Conservation (phyloP, 2,329 filamentous ascomycete species). For the Microdochium nivale region DNA sequence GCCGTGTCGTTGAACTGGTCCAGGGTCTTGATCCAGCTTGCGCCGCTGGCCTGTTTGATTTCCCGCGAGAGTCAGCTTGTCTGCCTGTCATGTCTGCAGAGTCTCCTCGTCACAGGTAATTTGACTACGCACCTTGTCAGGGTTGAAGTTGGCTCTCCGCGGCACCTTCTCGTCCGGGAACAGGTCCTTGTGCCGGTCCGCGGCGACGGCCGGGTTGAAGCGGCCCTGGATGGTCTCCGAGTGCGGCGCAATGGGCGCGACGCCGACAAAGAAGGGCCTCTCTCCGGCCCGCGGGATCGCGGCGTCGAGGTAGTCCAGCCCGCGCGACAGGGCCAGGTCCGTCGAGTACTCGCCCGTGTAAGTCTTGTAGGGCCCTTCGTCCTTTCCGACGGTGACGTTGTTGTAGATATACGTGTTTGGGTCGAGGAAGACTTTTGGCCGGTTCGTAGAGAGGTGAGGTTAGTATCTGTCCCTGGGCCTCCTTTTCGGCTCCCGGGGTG, state of each 20-base stretch:
- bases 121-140: slow-evolving; percentile 46
- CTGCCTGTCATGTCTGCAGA: not conserved
- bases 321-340: slow-evolving; percentile 52
- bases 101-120: slow-evolving; percentile 9
- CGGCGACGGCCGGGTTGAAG: slow-evolving; percentile 45
- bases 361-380: slow-evolving; percentile 35
- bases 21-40: slow-evolving; percentile 33
- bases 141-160: slow-evolving; percentile 58
- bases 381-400: slow-evolving; percentile 55
- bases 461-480: too few relatives aligned
- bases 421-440: slow-evolving; percentile 53
- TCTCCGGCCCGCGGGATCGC: slow-evolving; percentile 40
- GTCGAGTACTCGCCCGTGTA: slow-evolving; percentile 28
- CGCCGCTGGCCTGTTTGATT: slow-evolving; percentile 13
- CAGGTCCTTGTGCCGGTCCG: slow-evolving; percentile 51
- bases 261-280: slow-evolving; percentile 58
- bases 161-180: slow-evolving; percentile 54
- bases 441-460: too few relatives aligned
- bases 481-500: too few relatives aligned
- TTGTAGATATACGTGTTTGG: slow-evolving; percentile 61
- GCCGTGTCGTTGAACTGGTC: slow-evolving; percentile 33
- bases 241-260: slow-evolving; percentile 61
- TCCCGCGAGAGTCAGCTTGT: slow-evolving; percentile 2
- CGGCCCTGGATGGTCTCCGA: slow-evolving; percentile 32
- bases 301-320: slow-evolving; percentile 52